Base-by-base conservation (phyloP, 176 grass and related monocot species). In the Musa schizocarpa region DNA sequence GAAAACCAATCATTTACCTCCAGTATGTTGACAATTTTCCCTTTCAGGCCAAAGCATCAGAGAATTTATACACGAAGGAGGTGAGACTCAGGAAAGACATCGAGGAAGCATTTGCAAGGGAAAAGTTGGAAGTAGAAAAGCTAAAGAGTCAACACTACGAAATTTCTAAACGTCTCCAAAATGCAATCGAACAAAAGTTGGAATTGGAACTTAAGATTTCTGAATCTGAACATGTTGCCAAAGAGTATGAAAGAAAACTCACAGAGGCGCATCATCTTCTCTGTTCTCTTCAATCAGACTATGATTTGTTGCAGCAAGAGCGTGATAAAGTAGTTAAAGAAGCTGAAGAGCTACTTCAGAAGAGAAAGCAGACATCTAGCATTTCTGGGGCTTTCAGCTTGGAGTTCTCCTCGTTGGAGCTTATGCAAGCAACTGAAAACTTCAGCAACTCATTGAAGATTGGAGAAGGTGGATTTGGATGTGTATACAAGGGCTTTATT, bases 401-500 rank as follows among this genome's bases (percentile, higher is more conserved):
- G 8, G 83, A 82, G 50, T 96, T 90, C 34, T 86, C 92, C 8
- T 75, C 67, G 2, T 53, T 13, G 9, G 92, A 91, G 71, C 53
- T 96, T 24, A 53, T 83, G 14, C 71, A 82, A 65, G 88, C 92
- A 76, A 91, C 86, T 11, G 65, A 65, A 19, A 57, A 54, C 48
- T 91, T 85, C 67, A 77, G 83, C 66, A 9, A 19, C 34, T 78
- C 65, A 21, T 74, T 81, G 65, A 91, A 91, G 86, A 86, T 96
- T 25, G 53, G 86, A 0, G 74, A 91, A 72, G 92, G 87, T 13
- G 75, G 48, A 50, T 91, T 77, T 9, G 79, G 79, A 69, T 71
- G 66, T 29, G 84, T 87, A 13, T 96, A 89, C 52, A 87, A 76
- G 75, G 88, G 92, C 12, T 85, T 77, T n/a, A 67, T 89, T 21